These are phyloP conservation scores for Backusella parvicylindrica DNA, from an alignment of 192 early-diverging fungal genomes.

Conservation along the genomic window DNA sequence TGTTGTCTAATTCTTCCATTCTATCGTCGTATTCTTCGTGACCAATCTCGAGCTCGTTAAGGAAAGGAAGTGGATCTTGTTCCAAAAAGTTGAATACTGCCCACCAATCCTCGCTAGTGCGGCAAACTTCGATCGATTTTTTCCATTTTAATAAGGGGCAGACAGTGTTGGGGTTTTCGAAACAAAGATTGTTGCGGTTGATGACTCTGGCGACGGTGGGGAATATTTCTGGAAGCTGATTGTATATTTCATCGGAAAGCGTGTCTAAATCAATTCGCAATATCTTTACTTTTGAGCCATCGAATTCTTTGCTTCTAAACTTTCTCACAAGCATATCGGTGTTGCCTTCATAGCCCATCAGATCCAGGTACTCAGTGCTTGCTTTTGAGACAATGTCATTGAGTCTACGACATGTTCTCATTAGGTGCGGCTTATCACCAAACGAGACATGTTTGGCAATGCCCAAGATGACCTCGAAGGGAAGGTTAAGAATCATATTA, in stretches of 20 bases:
- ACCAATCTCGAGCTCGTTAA: not conserved
- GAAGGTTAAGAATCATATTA: not conserved
- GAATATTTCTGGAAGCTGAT: not conserved
- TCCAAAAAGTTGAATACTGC: not conserved
- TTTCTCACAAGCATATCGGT: not conserved
- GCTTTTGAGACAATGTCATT: not conserved
- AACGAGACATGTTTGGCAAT: not conserved
- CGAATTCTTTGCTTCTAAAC: not conserved
- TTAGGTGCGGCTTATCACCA: not conserved
- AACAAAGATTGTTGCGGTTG: not conserved
- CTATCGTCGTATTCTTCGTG: not conserved
- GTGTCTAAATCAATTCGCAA: not conserved
- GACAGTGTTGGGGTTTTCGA: not conserved
- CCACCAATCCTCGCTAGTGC: not conserved
- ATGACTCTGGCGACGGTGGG: not conserved
- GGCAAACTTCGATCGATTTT: not conserved
- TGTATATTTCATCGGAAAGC: not conserved
- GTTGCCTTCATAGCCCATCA: not conserved
- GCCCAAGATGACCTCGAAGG: not conserved
- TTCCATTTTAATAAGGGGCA: not conserved
- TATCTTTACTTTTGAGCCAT: not conserved
- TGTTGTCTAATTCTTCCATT: not conserved
- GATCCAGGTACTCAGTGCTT: not conserved
- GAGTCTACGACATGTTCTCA: not conserved
- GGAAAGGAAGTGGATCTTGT: not conserved